Evolutionary conservation across 164 flowering plant species (phyloP).

Genomic region (Piper betle): DNA sequence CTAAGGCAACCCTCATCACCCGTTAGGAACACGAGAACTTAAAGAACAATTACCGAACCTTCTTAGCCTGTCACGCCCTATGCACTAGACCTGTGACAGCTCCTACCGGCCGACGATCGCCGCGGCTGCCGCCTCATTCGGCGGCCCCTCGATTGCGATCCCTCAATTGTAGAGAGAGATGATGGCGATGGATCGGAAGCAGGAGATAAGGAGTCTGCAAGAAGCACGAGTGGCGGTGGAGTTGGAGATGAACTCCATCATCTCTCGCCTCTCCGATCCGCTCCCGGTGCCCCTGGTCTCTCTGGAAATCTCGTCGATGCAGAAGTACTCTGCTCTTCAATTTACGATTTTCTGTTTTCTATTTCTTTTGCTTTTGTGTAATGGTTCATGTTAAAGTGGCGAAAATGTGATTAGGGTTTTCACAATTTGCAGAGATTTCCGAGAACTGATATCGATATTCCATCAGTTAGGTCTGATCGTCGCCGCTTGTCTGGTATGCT

Average conservation of each 20-base stretch:
- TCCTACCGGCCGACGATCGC: too few relatives aligned
- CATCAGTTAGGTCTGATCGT: conserved; percentile 54
- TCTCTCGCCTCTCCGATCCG: conserved; percentile 38
- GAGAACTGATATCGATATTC: conserved; percentile 68
- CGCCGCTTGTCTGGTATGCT: conserved; percentile 53
- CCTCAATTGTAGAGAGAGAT: conserved; percentile 19
- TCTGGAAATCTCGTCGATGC: conserved; percentile 75
- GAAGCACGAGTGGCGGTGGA: conserved; percentile 53
- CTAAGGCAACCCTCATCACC: too few relatives aligned
- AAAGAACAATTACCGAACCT: too few relatives aligned
- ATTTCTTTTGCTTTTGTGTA: neutral
- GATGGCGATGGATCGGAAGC: conserved; percentile 78
- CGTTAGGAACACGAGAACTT: too few relatives aligned
- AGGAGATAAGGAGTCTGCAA: conserved; percentile 52
- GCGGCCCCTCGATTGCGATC: too few relatives aligned
- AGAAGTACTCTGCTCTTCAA: conserved; percentile 26
- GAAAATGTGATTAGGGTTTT: neutral
- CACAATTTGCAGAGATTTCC: conserved; percentile 59
- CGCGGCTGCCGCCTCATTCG: too few relatives aligned
- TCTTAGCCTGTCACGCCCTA: too few relatives aligned
- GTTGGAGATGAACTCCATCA: conserved; percentile 66
- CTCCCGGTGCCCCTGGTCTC: conserved; percentile 81
- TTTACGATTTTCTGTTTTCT: neutral
- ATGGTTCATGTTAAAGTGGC: neutral
- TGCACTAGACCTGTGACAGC: too few relatives aligned